A percentile compares a stretch with the other conserved stretches of the same genome.
Conservation (phyloP, 2,329 filamentous ascomycete genomes). For the Zalaria obscura region DNA sequence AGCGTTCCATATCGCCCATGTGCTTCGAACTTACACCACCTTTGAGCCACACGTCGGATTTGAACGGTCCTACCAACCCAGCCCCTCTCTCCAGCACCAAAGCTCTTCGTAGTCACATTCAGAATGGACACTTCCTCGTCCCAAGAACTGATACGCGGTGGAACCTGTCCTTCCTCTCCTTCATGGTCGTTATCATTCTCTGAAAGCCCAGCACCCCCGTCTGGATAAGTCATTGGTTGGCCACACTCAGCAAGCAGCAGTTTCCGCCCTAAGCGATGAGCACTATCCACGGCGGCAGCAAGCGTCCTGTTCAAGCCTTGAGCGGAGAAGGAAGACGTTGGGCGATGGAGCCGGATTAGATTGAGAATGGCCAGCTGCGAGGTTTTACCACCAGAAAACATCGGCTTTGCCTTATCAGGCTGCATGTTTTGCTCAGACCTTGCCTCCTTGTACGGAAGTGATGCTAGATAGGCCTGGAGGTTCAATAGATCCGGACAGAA, state of each 20-base stretch:
- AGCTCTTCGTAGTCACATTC: slow-evolving; percentile 29
- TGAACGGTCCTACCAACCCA: slow-evolving; percentile 36
- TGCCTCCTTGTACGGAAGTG: background rate
- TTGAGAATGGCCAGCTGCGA: slow-evolving; percentile 47
- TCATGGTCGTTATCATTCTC: background rate
- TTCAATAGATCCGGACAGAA: slow-evolving; percentile 67
- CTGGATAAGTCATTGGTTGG: background rate
- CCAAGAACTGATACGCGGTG: slow-evolving; percentile 19
- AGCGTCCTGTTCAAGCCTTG: slow-evolving; percentile 54
- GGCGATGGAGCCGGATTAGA: slow-evolving; percentile 49
- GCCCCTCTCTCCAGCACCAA: slow-evolving; percentile 22
- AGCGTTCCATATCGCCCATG: background rate
- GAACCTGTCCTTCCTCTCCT: background rate
- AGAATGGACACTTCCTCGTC: slow-evolving; percentile 32
- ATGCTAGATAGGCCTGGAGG: slow-evolving; percentile 59
- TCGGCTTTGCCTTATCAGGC: slow-evolving; percentile 13
- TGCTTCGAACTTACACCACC: slow-evolving; percentile 26
- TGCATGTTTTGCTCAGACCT: background rate
- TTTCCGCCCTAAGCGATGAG: slow-evolving; percentile 20
- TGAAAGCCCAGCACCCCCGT: background rate
- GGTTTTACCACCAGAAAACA: too few relatives aligned
- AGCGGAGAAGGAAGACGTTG: slow-evolving; percentile 60
- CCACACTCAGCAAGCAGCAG: slow-evolving; percentile 29
- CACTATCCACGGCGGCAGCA: slow-evolving; percentile 49
- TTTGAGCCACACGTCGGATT: slow-evolving; percentile 24